Conservation (phyloP, 2,329 filamentous ascomycete genomes). For the Pseudonectria foliicola region DNA sequence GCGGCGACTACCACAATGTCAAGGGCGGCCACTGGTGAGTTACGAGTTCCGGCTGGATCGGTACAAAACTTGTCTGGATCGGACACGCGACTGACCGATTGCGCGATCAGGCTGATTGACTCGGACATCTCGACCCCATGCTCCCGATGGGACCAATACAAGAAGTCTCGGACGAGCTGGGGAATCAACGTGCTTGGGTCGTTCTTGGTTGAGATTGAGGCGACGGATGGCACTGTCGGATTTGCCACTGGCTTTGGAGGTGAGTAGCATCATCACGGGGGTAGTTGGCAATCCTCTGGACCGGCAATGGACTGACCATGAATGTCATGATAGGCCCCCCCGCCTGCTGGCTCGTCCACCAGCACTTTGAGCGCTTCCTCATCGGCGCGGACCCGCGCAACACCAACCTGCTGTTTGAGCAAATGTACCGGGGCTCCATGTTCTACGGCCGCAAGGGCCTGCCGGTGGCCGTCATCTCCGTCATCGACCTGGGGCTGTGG, state of each 20-base stretch:
- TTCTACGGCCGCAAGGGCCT: slow-evolving; percentile 94
- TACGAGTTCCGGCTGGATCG: no score
- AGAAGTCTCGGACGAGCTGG: slow-evolving; percentile 82
- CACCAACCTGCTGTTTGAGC: slow-evolving; percentile 87
- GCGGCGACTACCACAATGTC: slow-evolving; percentile 91
- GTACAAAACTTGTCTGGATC: no score
- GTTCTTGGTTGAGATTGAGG: slow-evolving; percentile 85
- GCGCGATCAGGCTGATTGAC: slow-evolving; percentile 94
- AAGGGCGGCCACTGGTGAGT: slow-evolving; percentile 60
- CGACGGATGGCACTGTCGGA: slow-evolving; percentile 82
- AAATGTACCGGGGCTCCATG: slow-evolving; percentile 94
- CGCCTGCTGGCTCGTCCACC: slow-evolving; percentile 86
- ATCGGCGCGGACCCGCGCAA: slow-evolving; percentile 84
- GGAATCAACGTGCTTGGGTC: slow-evolving; percentile 93
- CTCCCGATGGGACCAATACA: slow-evolving; percentile 82
- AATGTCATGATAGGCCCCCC: slow-evolving; percentile 57
- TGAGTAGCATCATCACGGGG: slow-evolving; percentile 22
- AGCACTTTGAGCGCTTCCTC: slow-evolving; percentile 90
- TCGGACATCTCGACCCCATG: slow-evolving; percentile 88
- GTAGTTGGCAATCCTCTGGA: not conserved
- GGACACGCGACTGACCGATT: no score
- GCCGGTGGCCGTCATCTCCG: slow-evolving; percentile 83
- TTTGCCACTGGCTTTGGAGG: slow-evolving; percentile 91
- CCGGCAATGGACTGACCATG: slow-evolving; percentile 5
- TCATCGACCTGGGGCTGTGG: slow-evolving; percentile 90